phyloP scores from a whole-genome alignment of 257 asterid species.

The Nicotiana tabacum region DNA sequence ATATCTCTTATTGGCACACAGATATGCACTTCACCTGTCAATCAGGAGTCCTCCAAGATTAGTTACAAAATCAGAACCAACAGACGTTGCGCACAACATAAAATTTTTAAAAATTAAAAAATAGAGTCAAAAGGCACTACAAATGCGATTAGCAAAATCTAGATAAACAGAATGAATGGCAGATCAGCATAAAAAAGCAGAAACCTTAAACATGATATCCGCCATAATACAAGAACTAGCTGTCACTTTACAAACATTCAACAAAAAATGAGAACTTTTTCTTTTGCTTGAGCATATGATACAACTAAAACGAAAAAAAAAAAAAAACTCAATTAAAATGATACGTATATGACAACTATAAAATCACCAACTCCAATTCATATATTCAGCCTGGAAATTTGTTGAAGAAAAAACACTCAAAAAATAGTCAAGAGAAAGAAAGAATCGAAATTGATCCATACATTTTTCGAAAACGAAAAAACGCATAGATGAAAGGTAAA shows the following conservation, averaged over 20 bases:
- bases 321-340: neutral
- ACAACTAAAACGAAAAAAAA: neutral
- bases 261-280: neutral
- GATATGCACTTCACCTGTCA: constrained; percentile 18
- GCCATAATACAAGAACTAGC: neutral
- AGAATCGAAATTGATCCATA: neutral
- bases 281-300: neutral
- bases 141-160: neutral
- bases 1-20: neutral
- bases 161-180: neutral
- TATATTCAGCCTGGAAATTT: neutral
- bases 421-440: neutral
- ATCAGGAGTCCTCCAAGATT: neutral
- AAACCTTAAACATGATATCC: neutral
- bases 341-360: neutral
- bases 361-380: neutral
- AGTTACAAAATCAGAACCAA: neutral
- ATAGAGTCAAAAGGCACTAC: neutral
- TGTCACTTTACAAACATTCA: neutral
- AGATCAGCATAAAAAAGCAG: neutral
- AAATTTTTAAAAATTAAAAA: neutral
- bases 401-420: neutral
- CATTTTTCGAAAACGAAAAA: neutral
- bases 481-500: neutral
- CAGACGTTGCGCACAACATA: neutral